Percentiles rank a stretch among this genome's conserved stretches.
These are phyloP conservation scores for Silene conica DNA, from an alignment of 148 eudicot species.

Conservation along the genomic window DNA sequence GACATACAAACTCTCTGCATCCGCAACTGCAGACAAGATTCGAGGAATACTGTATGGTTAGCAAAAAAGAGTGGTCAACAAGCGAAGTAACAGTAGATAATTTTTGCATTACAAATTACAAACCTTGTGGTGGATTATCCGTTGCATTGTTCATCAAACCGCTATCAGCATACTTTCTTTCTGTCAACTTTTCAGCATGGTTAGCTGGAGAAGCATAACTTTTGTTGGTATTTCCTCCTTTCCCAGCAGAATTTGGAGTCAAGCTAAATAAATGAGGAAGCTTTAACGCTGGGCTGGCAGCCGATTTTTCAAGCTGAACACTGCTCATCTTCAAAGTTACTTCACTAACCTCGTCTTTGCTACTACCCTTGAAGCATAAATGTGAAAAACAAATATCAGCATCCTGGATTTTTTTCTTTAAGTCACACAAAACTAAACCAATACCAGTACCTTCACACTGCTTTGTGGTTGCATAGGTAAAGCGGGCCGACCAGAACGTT, in stretches of 20 bases:
- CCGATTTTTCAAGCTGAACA: conserved; percentile 72
- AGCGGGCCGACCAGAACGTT: conserved; percentile 41
- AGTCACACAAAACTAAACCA: not conserved
- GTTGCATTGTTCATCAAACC: conserved; percentile 37
- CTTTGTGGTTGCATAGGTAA: conserved; percentile 71
- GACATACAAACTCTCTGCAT: conserved; percentile 51
- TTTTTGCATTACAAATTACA: conserved; percentile 4
- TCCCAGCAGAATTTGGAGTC: conserved; percentile 74
- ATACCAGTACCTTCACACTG: conserved; percentile 63
- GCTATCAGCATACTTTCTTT: conserved; percentile 46
- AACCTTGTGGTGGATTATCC: conserved; percentile 56
- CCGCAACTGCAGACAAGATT: conserved; percentile 36
- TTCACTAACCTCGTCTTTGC: conserved; percentile 58
- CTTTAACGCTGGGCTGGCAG: conserved; percentile 70
- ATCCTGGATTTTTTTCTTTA: not conserved
- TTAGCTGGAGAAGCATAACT: conserved; percentile 44
- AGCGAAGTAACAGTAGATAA: not conserved
- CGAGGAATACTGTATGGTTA: conserved; percentile 8
- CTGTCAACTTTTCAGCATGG: conserved; percentile 42
- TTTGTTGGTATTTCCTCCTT: conserved; percentile 64
- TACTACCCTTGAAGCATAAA: conserved; percentile 50
- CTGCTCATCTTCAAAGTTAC: conserved; percentile 57
- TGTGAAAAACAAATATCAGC: conserved; percentile 14
- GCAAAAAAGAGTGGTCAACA: conserved; percentile 4
- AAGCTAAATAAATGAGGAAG: conserved; percentile 88